Evolutionary conservation across 1,284 basidiomycete species (phyloP).

Genomic region (Ceratobasidium sp.): DNA sequence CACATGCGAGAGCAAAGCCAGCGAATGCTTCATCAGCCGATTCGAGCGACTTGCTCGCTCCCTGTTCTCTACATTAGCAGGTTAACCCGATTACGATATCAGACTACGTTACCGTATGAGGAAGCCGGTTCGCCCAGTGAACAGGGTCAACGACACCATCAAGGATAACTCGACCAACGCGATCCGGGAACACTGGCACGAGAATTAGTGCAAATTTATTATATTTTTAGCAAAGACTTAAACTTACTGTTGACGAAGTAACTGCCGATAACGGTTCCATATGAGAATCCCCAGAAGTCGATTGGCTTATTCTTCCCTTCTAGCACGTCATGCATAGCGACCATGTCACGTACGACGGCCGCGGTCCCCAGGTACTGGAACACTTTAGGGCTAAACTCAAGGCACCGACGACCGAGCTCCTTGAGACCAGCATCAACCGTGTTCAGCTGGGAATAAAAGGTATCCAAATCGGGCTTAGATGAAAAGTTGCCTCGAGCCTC

Average conservation of each 20-base stretch:
- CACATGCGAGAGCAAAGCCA: no score
- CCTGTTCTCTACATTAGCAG: not conserved
- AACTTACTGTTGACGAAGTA: no score
- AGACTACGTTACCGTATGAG: no score
- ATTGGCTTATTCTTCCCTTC: conserved; percentile 37
- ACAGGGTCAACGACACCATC: conserved; percentile 40
- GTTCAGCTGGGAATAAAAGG: conserved; percentile 5
- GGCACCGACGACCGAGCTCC: not conserved
- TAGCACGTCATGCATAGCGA: conserved; percentile 39
- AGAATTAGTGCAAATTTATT: not conserved
- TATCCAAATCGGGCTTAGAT: not conserved
- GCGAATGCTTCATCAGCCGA: conserved; percentile 23
- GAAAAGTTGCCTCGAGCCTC: conserved; percentile 10
- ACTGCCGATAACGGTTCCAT: conserved; percentile 41
- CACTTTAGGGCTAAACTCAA: not conserved
- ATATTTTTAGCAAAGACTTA: not conserved
- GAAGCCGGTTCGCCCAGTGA: no score
- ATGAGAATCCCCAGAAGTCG: conserved; percentile 42
- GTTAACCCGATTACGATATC: conserved; percentile 1
- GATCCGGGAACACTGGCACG: conserved; percentile 38
- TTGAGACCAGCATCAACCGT: not conserved
- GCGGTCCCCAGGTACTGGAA: conserved; percentile 22
- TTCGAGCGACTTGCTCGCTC: not conserved
- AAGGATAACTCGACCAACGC: conserved; percentile 38
- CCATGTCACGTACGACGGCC: no score